A percentile compares a stretch with the other conserved stretches of the same genome.
These are phyloP conservation scores for Mycena floridula DNA, from an alignment of 768 basidiomycete species.

Conservation along the genomic window DNA sequence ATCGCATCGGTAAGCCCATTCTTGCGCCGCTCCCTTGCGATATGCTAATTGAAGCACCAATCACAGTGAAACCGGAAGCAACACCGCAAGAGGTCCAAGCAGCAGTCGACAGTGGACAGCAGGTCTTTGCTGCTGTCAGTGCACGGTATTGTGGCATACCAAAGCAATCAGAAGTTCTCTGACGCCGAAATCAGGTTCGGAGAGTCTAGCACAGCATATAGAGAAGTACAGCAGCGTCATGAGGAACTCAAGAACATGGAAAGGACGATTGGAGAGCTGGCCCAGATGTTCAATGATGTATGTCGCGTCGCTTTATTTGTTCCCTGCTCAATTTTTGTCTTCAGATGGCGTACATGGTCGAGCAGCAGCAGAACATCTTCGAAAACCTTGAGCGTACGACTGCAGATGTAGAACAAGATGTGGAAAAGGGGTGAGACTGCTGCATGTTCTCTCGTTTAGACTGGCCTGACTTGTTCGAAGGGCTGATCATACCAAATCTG, in stretches of 20 bases:
- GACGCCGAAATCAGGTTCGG: no score
- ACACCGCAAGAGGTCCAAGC: slow-evolving; percentile 71
- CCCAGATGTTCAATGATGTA: slow-evolving; percentile 83
- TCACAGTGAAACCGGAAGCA: slow-evolving; percentile 79
- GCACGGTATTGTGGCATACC: background rate
- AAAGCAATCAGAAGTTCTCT: no score
- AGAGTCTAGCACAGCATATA: slow-evolving; percentile 73
- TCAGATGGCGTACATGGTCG: slow-evolving; percentile 74
- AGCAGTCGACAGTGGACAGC: slow-evolving; percentile 58
- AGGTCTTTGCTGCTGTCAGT: slow-evolving; percentile 50
- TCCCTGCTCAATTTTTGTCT: background rate
- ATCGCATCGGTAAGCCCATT: slow-evolving; percentile 59
- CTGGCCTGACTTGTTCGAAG: slow-evolving; percentile 27
- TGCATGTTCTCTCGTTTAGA: background rate
- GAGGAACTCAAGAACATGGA: slow-evolving; percentile 83
- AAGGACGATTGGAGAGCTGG: slow-evolving; percentile 81
- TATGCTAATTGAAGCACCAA: background rate
- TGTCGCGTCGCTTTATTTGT: slow-evolving; percentile 11
- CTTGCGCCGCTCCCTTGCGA: background rate
- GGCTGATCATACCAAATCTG: slow-evolving; percentile 53
- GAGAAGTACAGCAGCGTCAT: slow-evolving; percentile 87
- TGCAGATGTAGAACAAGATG: slow-evolving; percentile 56
- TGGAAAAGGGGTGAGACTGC: slow-evolving; percentile 57
- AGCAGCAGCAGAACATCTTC: slow-evolving; percentile 77
- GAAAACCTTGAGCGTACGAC: slow-evolving; percentile 59